Conservation (phyloP, 805 yeast species). For the Myxozyma mucilagina region DNA sequence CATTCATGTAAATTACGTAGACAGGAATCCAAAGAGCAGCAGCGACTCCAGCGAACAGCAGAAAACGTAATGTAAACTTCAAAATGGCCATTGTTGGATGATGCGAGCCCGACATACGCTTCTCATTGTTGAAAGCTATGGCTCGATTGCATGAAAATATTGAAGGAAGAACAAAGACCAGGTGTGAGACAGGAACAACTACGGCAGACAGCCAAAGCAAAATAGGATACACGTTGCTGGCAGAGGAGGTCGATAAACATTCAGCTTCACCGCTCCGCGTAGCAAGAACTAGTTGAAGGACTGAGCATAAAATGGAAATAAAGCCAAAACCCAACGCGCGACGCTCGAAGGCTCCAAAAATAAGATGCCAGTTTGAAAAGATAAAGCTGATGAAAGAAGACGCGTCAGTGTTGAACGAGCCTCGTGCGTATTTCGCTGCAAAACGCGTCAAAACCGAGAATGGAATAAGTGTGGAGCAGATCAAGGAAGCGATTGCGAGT, state of each 20-base stretch:
- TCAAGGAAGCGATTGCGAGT: constrained; percentile 7
- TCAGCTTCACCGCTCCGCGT: constrained; percentile 3
- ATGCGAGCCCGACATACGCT: neutral
- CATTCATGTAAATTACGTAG: constrained; percentile 23
- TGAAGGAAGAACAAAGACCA: constrained; percentile 12
- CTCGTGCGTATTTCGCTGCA: constrained; percentile 3
- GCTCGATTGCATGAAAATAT: constrained; percentile 11
- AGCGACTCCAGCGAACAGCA: constrained; percentile 3
- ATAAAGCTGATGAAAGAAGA: neutral
- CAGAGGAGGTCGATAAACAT: constrained; percentile 1
- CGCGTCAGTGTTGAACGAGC: neutral
- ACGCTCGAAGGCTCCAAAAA: constrained; percentile 21
- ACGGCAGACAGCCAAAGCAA: constrained; percentile 16
- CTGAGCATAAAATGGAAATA: neutral
- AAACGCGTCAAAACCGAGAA: constrained; percentile 7
- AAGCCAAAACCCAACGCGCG: constrained; percentile 18
- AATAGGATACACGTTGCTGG: constrained; percentile 12
- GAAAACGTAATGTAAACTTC: neutral
- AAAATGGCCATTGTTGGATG: neutral
- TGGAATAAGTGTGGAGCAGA: constrained; percentile 7
- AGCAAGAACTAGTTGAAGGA: constrained; percentile 14
- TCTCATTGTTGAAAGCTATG: neutral
- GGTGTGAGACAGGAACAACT: constrained; percentile 14
- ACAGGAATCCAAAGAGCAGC: constrained; percentile 23
- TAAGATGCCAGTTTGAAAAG: neutral